A percentile compares a stretch with the other conserved stretches of the same genome.
phyloP scores from a whole-genome alignment of 495 filamentous ascomycete species.

The Penicillium angulare region DNA sequence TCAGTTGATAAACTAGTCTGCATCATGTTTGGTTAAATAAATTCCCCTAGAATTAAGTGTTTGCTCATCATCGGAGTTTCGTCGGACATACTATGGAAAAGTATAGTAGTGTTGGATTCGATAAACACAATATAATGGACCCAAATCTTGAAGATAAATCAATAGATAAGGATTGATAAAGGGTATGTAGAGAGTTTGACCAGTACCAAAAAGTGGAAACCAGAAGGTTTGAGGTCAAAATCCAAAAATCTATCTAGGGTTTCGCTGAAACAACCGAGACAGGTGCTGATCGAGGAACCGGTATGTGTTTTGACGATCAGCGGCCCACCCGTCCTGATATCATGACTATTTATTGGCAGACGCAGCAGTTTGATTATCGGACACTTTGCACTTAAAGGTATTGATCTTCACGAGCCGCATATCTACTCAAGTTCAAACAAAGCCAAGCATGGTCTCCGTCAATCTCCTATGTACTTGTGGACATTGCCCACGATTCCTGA shows the following conservation, averaged over 20 bases:
- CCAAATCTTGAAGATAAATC: too few relatives aligned
- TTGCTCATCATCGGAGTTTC: neutral
- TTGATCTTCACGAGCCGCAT: constrained; percentile 9
- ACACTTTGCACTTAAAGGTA: constrained; percentile 1
- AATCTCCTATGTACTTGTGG: constrained; percentile 1
- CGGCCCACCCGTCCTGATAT: neutral
- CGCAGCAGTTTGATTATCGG: neutral
- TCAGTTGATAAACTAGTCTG: neutral
- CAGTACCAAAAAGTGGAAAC: too few relatives aligned
- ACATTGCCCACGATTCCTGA: too few relatives aligned
- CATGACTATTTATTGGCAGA: constrained; percentile 4
- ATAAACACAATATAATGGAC: too few relatives aligned
- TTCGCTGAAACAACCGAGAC: constrained; percentile 11
- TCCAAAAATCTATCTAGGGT: constrained; percentile 1
- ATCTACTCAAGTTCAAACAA: constrained; percentile 16
- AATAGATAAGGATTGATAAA: too few relatives aligned
- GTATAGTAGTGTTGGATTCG: too few relatives aligned
- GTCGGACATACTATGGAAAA: too few relatives aligned
- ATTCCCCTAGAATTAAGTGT: neutral
- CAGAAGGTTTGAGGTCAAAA: neutral
- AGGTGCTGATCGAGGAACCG: constrained; percentile 5
- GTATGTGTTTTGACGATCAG: constrained; percentile 8
- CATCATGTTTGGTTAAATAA: neutral
- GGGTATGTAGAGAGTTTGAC: too few relatives aligned
- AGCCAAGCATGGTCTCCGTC: constrained; percentile 12